phyloP scores from a whole-genome alignment of 83 land plant genomes.

The Larix sibirica region DNA sequence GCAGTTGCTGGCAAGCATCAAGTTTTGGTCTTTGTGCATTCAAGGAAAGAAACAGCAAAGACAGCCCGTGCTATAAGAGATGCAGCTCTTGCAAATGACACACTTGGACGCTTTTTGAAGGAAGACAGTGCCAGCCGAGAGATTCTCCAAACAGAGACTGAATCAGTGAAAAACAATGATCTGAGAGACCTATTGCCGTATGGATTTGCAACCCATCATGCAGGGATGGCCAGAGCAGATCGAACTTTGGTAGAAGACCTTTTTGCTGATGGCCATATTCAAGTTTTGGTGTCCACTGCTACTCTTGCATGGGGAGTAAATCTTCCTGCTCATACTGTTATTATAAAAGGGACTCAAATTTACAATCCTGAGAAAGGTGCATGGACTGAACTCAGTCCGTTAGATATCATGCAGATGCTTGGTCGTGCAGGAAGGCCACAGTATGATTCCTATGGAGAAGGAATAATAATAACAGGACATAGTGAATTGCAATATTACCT shows the following conservation, averaged over 20 bases:
- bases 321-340: constrained; percentile 89
- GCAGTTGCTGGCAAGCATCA: constrained; percentile 86
- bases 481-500: constrained; percentile 86
- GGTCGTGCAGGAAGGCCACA: constrained; percentile 97
- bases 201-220: constrained; percentile 93
- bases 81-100: constrained; percentile 81
- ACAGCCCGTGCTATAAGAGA: constrained; percentile 85
- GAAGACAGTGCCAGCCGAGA: constrained; percentile 93
- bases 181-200: constrained; percentile 77
- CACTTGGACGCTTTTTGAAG: constrained; percentile 73
- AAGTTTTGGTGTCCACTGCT: constrained; percentile 89
- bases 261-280: constrained; percentile 86
- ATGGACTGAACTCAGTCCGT: constrained; percentile 93
- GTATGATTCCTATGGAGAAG: constrained; percentile 87
- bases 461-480: constrained; percentile 85
- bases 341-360: constrained; percentile 87
- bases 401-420: constrained; percentile 97
- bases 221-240: constrained; percentile 80
- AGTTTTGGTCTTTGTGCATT: constrained; percentile 90
- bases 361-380: constrained; percentile 94
- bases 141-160: constrained; percentile 77
- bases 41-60: constrained; percentile 89
- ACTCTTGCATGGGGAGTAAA: constrained; percentile 98
- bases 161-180: constrained; percentile 80
- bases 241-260: constrained; percentile 84